Percentiles rank a stretch among this genome's conserved stretches.
phyloP scores from a whole-genome alignment of 257 asterid genomes.

The Salvia hispanica region DNA sequence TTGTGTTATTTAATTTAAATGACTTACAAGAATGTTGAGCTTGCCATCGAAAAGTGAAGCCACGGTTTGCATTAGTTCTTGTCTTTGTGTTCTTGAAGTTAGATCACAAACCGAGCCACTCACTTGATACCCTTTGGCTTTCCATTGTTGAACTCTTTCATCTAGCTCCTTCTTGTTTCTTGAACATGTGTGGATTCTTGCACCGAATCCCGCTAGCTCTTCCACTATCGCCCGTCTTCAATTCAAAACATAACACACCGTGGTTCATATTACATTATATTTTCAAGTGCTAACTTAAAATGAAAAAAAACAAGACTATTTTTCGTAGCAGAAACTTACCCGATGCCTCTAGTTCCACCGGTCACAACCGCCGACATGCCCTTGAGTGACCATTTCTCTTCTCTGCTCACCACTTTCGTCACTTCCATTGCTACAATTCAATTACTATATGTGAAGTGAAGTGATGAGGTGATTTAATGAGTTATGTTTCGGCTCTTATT shows the following conservation, averaged over 20 bases:
- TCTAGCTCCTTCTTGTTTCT: constrained; percentile 42
- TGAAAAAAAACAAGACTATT: not conserved
- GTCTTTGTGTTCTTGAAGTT: constrained; percentile 45
- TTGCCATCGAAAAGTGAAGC: constrained; percentile 51
- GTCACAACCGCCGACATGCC: constrained; percentile 51
- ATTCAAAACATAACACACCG: not conserved
- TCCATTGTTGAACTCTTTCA: constrained; percentile 46
- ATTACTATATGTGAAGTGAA: not conserved
- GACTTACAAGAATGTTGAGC: constrained; percentile 58
- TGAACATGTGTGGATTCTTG: constrained; percentile 53
- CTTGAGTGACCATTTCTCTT: constrained; percentile 52
- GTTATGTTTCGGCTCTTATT: not conserved
- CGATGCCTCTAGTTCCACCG: constrained; percentile 52
- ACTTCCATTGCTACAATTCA: constrained; percentile 27
- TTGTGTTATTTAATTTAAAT: no score
- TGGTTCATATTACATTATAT: no score
- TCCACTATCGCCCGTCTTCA: constrained; percentile 56
- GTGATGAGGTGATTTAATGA: not conserved
- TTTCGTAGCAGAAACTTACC: constrained; percentile 16
- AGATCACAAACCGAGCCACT: constrained; percentile 58
- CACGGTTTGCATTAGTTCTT: constrained; percentile 42
- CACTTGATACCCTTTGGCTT: constrained; percentile 49
- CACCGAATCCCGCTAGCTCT: constrained; percentile 62
- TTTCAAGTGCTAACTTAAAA: no score
- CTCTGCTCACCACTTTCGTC: constrained; percentile 29